phyloP scores from a whole-genome alignment of 2,329 filamentous ascomycete species.

The Talaromyces pinophilus region DNA sequence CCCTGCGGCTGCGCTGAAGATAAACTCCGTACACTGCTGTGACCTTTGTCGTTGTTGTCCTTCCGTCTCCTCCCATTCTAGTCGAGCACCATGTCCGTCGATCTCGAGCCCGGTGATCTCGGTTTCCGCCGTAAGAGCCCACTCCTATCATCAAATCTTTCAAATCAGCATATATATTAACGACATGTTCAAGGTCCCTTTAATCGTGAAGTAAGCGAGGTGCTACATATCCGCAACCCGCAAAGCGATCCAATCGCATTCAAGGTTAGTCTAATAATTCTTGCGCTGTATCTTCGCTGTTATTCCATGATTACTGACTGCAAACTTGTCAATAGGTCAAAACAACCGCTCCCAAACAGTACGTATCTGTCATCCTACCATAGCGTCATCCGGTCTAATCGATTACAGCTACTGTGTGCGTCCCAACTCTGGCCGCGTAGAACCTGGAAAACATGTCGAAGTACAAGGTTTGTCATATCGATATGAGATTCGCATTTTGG shows the following conservation, averaged over 20 bases:
- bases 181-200: constrained; percentile 56
- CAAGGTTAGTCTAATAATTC: constrained; percentile 52
- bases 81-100: constrained; percentile 76
- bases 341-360: constrained; percentile 99
- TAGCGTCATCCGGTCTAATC: constrained; percentile 24
- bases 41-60: constrained; percentile 25
- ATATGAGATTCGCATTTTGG: constrained; percentile 1
- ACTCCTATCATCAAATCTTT: constrained; percentile 13
- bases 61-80: constrained; percentile 25
- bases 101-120: constrained; percentile 87
- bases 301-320: constrained; percentile 22
- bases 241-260: constrained; percentile 63
- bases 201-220: constrained; percentile 64
- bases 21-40: neutral
- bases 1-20: neutral
- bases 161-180: constrained; percentile 20
- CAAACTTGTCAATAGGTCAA: constrained; percentile 69
- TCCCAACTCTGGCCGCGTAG: constrained; percentile 94
- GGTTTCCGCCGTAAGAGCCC: constrained; percentile 75
- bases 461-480: constrained; percentile 69
- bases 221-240: constrained; percentile 60
- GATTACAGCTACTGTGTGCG: constrained; percentile 85
- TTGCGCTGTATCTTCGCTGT: constrained; percentile 16
- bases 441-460: constrained; percentile 84
- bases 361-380: constrained; percentile 46